phyloP scores from a whole-genome alignment of 1,139 yeast species.

The Meyerozyma guilliermondii region DNA sequence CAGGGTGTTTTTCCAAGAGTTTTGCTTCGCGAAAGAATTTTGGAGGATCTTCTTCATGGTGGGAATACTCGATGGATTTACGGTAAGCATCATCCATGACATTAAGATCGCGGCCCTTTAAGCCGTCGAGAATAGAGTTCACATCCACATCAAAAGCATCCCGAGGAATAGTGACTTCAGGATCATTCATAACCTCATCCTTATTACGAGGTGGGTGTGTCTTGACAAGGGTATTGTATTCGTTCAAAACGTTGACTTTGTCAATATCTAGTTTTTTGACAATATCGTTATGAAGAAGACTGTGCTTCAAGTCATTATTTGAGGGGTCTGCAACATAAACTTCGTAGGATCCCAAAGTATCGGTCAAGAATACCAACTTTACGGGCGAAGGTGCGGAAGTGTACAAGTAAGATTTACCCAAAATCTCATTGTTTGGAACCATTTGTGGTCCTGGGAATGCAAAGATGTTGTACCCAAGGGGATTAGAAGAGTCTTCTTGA shows the following conservation, averaged over 20 bases:
- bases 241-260: constrained; percentile 12
- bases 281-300: constrained; percentile 24
- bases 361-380: constrained; percentile 15
- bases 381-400: constrained; percentile 13
- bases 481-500: constrained; percentile 9
- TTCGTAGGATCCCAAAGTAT: constrained; percentile 13
- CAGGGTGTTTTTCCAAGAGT: constrained; percentile 14
- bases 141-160: constrained; percentile 14
- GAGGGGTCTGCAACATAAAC: constrained; percentile 14
- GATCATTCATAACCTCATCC: constrained; percentile 6
- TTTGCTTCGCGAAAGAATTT: constrained; percentile 31
- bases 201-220: constrained; percentile 7
- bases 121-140: constrained; percentile 4
- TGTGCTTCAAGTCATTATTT: constrained; percentile 14
- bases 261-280: constrained; percentile 12
- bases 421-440: constrained; percentile 13
- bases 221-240: constrained; percentile 11
- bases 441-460: constrained; percentile 26
- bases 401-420: constrained; percentile 14
- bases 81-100: constrained; percentile 15
- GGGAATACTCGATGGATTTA: constrained; percentile 8
- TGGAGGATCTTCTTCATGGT: constrained; percentile 16
- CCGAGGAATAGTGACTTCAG: constrained; percentile 10
- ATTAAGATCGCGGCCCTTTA: constrained; percentile 7
- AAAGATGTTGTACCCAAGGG: constrained; percentile 25